These are phyloP conservation scores for Pezizomycotina sp. DNA, from an alignment of 2,329 filamentous ascomycete species.

Conservation along the genomic window DNA sequence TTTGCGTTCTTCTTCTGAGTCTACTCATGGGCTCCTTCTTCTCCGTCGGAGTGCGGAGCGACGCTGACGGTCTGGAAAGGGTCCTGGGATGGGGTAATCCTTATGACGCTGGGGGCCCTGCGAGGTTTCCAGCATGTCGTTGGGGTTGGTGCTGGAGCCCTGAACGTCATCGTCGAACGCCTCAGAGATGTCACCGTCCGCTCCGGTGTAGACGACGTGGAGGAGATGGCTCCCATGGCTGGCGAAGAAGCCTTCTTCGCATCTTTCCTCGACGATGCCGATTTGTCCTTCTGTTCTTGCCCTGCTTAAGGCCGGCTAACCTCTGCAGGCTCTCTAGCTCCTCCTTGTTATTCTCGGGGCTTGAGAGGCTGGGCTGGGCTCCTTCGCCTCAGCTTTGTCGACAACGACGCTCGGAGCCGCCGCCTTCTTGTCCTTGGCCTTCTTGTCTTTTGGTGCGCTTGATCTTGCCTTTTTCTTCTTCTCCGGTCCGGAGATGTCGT, in stretches of 20 bases:
- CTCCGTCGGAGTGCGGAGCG: conserved; percentile 11
- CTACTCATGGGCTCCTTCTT: conserved; percentile 19
- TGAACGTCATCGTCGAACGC: conserved; percentile 13
- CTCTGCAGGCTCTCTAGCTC: conserved; percentile 17
- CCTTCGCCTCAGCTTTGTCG: conserved; percentile 8
- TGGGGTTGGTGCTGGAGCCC: conserved; percentile 9
- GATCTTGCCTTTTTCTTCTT: conserved; percentile 16
- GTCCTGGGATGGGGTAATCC: conserved; percentile 12
- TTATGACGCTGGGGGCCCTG: conserved; percentile 13
- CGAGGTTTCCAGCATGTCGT: conserved; percentile 17
- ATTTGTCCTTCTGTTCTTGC: conserved; percentile 8
- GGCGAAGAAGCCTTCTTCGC: conserved; percentile 15
- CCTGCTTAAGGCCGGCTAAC: conserved; percentile 13
- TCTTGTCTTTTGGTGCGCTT: conserved; percentile 15
- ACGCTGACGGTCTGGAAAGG: conserved; percentile 17
- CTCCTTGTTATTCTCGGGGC: conserved; percentile 9
- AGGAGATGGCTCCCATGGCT: conserved; percentile 12
- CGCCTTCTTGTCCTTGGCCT: conserved; percentile 9
- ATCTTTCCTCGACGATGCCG: conserved; percentile 15
- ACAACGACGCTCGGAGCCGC: conserved; percentile 9
- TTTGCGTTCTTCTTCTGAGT: conserved; percentile 17
- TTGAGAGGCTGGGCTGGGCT: conserved; percentile 8
- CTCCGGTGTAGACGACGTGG: conserved; percentile 17
- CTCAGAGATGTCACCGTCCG: conserved; percentile 17
- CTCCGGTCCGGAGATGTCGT: conserved; percentile 11